Conservation (phyloP, 257 asterid genomes). For the Leptodermis oblonga region DNA sequence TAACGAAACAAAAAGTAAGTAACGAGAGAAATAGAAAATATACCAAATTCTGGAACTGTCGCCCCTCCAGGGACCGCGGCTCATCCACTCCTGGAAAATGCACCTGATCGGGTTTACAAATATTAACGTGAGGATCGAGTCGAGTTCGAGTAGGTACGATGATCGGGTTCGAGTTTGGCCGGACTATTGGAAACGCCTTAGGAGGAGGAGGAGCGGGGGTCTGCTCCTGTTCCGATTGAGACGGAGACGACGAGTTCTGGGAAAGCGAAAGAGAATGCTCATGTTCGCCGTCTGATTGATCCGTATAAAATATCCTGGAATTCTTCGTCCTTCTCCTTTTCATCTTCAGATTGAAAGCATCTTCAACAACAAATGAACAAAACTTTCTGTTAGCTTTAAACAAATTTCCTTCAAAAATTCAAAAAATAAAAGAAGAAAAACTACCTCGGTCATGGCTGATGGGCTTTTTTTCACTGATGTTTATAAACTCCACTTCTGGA, state of each 20-base stretch:
- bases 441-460: constrained; percentile 41
- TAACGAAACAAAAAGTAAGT: background rate
- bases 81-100: constrained; percentile 28
- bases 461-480: constrained; percentile 37
- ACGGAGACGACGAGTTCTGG: constrained; percentile 54
- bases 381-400: constrained; percentile 16
- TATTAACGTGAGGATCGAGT: constrained; percentile 12
- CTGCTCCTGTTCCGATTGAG: constrained; percentile 65
- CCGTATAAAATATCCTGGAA: constrained; percentile 29
- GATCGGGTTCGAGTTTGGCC: constrained; percentile 22
- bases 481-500: constrained; percentile 23
- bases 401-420: background rate
- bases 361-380: constrained; percentile 29
- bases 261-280: constrained; percentile 53
- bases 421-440: constrained; percentile 1
- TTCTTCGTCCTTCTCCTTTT: constrained; percentile 64
- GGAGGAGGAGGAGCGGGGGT: constrained; percentile 30
- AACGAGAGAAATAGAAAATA: background rate
- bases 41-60: constrained; percentile 49
- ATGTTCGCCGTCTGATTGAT: constrained; percentile 31
- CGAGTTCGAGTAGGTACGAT: constrained; percentile 8
- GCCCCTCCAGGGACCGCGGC: constrained; percentile 26
- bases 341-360: constrained; percentile 65
- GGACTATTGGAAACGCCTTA: constrained; percentile 38
- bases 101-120: constrained; percentile 25